Base-by-base conservation (phyloP, 2,329 filamentous ascomycete genomes). In the Colletotrichum costaricense region DNA sequence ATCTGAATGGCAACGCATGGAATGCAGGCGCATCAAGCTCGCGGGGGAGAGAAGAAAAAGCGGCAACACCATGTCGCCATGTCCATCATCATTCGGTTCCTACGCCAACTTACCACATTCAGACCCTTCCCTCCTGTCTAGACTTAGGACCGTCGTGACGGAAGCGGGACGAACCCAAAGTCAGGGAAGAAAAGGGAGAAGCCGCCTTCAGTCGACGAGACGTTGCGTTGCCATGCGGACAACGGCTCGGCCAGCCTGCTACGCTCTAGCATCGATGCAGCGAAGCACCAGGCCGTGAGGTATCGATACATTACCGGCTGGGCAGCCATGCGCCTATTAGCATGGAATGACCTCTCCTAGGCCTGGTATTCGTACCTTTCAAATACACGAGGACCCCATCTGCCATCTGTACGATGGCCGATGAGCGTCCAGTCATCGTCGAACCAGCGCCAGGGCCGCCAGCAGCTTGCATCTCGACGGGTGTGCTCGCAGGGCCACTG, bases 241-340 rank as follows among this genome's bases (percentile, higher is more conserved):
- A 42, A 66, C 54, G 62, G 63, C 63, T 68, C 63, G 63, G 63
- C 68, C 63, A 63, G 69, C 69, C 24, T 62, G 28, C 49, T 63
- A 42, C 14, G 38, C 38, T 42, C 38, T 42, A 57, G 22, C 38
- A 63, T 72, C 22, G 52, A 63, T 35, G 58, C 33, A 57, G 33
- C 62, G 49, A 60, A 33, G n/a, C 49, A 42, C 33, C 64, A 60
- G 38, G 22, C 22, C 19, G 64, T 75, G 67, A 79, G 78, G 78
- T 79, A 80, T 78, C 75, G 78, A 78, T 82, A 83, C 82, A 78
- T 79, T 76, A 76, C 16, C 38, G 59, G 75, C 82, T 82, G 81
- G 81, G 81, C 80, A 83, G 80, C 81, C 69, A 82, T 80, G 79
- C 81, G 72, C 81, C 78, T 77, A 67, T 77, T 77, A 78, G 75